Base-by-base conservation (phyloP, 2,329 filamentous ascomycete genomes). In the Diaporthe eres region DNA sequence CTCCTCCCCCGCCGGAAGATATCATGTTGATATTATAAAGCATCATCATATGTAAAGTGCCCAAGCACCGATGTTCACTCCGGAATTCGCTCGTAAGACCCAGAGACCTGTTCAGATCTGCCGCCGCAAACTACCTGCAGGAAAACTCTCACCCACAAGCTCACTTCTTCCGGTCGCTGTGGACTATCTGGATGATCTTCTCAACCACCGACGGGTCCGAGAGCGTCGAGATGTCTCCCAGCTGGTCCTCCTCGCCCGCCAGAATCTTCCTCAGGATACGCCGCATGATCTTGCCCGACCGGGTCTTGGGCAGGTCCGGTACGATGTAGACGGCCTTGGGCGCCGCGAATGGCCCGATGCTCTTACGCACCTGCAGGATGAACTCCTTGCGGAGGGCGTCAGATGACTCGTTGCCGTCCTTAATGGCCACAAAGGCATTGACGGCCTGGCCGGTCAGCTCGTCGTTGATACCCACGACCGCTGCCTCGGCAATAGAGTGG, bases 231-330 rank as follows among this genome's bases (percentile, higher is more conserved):
- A 90, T 97, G 82, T 99, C 97, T 80, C 97, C 97, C 72, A 99
- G 89, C 86, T 98, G 96, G 84, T 99, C 97, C 86, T 98, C 96
- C 88, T 99, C 97, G 49, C 96, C 96, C 22, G 96, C 96, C 80
- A 99, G 86, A 82, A 99, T 98, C 94, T 99, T 99, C 81, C 97
- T 91, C 88, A 99, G 86, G 82, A 99, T 98, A 78, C 97, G 93
- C 78, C 97, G 92, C 97, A 99, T 99, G 82, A 99, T 99, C 93
- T 99, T 99, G 79, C 97, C 97, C 80, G 94, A 98, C 80, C 97
- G 91, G 51, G 97, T 99, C 92, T 99, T 98, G 81, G 97, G 97
- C 79, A 99, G 90, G 84, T 99, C 97, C 4, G 95, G 94, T 60
- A 99, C 94, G 73, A 98, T 91, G 84, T 92, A 97, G 78, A 99